Base-by-base conservation (phyloP, 2,329 filamentous ascomycete species). In the Alternaria atra region DNA sequence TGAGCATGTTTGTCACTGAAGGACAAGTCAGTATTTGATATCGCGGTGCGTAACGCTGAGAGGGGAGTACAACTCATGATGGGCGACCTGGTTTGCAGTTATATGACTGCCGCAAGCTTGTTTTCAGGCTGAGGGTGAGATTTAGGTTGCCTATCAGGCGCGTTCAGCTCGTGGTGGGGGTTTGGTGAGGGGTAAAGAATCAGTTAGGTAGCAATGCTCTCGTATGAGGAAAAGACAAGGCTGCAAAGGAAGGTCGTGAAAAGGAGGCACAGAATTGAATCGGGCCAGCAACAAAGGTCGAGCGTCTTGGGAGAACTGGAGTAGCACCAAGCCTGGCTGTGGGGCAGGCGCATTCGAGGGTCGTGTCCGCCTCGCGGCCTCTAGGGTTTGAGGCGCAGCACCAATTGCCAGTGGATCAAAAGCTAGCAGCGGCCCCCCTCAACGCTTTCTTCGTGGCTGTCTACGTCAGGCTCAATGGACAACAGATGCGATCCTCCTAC, bases 1-100 rank as follows among this genome's bases (percentile, higher is more conserved):
- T 97, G 74, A 97, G 86, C 92, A 97, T 97, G 77, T 87, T 91
- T 71, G 90, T 84, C 83, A 97, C 93, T 97, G 73, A 15, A 60
- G 47, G 46, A 50, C 40, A 50, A 43, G 56, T 71, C 52, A 70
- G 69, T 67, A 59, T 59, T 55, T 44, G 34, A 43, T 43, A 32
- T 47, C 20, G 35, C n/a, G 29, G n/a, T 50, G 35, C 17, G 35
- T 46, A 46, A 46, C 55, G 53, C 46, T 27, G 27, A 43, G 58
- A 56, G 61, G 51, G 63, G 66, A 70, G 55, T 54, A 71, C 71
- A 67, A 78, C 76, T 78, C 77, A 79, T 79, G 65, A 50, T 76
- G 69, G 61, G 63, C 66, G 63, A 69, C 60, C 60, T 55, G 52
- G 52, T 50, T 64, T 61, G 69, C 73, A 70, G 73, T 67, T 63